Evolutionary conservation across 2,329 filamentous ascomycete genomes (phyloP).

Genomic region (Fusarium sp.): DNA sequence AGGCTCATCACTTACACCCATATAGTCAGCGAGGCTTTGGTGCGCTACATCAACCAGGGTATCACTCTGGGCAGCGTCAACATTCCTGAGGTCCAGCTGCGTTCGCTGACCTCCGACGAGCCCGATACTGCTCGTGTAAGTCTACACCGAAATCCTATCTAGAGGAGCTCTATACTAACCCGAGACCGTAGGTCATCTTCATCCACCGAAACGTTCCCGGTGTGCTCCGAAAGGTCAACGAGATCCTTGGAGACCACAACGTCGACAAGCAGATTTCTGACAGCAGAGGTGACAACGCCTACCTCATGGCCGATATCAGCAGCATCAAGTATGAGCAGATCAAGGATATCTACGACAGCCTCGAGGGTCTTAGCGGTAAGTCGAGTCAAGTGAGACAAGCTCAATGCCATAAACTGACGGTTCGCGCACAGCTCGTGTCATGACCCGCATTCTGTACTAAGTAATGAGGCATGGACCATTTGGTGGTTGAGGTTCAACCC

Average conservation of each 20-base stretch:
- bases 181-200: slow-evolving; percentile 76
- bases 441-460: slow-evolving; percentile 61
- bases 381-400: slow-evolving; percentile 6
- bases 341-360: slow-evolving; percentile 83
- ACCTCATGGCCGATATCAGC: slow-evolving; percentile 98
- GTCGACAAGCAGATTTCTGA: slow-evolving; percentile 99
- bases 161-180: slow-evolving; percentile 25
- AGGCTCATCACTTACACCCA: slow-evolving; percentile 20
- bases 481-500: slow-evolving; percentile 21
- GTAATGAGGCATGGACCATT: slow-evolving; percentile 15
- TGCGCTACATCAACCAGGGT: slow-evolving; percentile 96
- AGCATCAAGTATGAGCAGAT: slow-evolving; percentile 83
- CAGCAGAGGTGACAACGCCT: slow-evolving; percentile 92
- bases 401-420: slow-evolving; percentile 20
- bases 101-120: slow-evolving; percentile 90
- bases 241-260: slow-evolving; percentile 93
- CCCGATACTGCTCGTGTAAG: slow-evolving; percentile 83
- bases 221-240: slow-evolving; percentile 94
- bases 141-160: neutral
- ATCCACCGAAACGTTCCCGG: slow-evolving; percentile 97
- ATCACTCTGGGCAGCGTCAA: slow-evolving; percentile 93
- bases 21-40: slow-evolving; percentile 82
- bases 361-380: slow-evolving; percentile 85
- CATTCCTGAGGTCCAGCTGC: slow-evolving; percentile 91
- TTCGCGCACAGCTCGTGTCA: slow-evolving; percentile 53